Percentiles rank a stretch among this genome's conserved stretches.
phyloP scores from a whole-genome alignment of 2,329 filamentous ascomycete genomes.

The Chrysoporthe austroafricana region DNA sequence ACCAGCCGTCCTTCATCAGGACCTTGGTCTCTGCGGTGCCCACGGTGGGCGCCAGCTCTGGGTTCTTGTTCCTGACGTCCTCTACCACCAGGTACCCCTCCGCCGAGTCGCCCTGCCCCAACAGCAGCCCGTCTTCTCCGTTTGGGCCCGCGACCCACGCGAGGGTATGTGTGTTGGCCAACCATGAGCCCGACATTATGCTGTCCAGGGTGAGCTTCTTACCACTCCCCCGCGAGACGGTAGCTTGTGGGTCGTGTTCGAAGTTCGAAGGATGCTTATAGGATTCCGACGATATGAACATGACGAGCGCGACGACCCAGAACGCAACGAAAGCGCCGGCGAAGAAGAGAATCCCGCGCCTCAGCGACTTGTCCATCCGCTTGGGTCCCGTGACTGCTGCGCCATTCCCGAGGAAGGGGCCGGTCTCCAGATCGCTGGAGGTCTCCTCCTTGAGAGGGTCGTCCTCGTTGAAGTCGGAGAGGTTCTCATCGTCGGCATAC shows the following conservation, averaged over 20 bases:
- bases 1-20: constrained; percentile 72
- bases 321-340: constrained; percentile 64
- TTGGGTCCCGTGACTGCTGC: constrained; percentile 46
- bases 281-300: constrained; percentile 67
- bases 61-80: constrained; percentile 66
- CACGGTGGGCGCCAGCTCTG: constrained; percentile 40
- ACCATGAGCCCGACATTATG: constrained; percentile 69
- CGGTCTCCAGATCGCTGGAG: constrained; percentile 55
- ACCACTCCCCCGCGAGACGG: constrained; percentile 62
- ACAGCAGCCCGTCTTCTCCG: constrained; percentile 81
- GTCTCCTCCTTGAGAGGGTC: constrained; percentile 48
- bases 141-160: constrained; percentile 76
- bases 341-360: constrained; percentile 64
- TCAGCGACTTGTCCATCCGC: constrained; percentile 68
- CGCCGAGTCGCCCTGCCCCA: constrained; percentile 68
- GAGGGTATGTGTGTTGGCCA: constrained; percentile 65
- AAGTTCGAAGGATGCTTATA: constrained; percentile 67
- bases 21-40: constrained; percentile 59
- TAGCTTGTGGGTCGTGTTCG: constrained; percentile 71
- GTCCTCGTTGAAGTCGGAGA: constrained; percentile 49
- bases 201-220: constrained; percentile 76
- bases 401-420: constrained; percentile 53
- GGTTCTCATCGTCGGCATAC: constrained; percentile 36
- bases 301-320: constrained; percentile 70
- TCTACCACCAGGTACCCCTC: constrained; percentile 84